Percentiles rank a stretch among this genome's conserved stretches.
Conservation (phyloP, 306 rosid genomes). For the Pueraria montana region DNA sequence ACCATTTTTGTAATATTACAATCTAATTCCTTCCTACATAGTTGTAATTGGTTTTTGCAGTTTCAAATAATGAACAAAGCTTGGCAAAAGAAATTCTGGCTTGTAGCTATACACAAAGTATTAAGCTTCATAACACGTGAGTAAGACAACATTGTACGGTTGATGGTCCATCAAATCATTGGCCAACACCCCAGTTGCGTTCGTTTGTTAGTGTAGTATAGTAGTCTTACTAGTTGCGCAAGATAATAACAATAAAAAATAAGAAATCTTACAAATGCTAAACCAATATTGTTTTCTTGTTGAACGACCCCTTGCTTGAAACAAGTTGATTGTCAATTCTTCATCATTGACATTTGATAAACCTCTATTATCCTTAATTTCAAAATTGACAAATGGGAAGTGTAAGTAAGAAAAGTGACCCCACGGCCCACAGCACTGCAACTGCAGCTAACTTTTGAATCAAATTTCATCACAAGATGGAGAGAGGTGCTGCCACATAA, state of each 20-base stretch:
- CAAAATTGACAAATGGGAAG: constrained; percentile 53
- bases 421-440: constrained; percentile 47
- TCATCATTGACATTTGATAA: constrained; percentile 37
- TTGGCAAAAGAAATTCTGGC: neutral
- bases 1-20: neutral
- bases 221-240: neutral
- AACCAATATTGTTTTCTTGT: neutral
- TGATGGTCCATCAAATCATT: constrained; percentile 2
- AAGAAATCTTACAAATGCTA: neutral
- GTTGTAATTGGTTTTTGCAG: neutral
- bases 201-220: neutral
- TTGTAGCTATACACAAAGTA: neutral
- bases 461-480: constrained; percentile 45
- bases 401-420: constrained; percentile 43
- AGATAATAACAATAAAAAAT: neutral
- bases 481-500: constrained; percentile 43
- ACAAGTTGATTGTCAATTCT: neutral
- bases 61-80: neutral
- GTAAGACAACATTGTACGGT: neutral
- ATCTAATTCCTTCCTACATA: neutral
- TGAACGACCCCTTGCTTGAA: neutral
- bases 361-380: constrained; percentile 26
- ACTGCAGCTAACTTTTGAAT: constrained; percentile 53
- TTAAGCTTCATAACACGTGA: neutral
- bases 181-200: neutral